Base-by-base conservation (phyloP, 2,329 filamentous ascomycete genomes). In the Pochonia chlamydosporia region DNA sequence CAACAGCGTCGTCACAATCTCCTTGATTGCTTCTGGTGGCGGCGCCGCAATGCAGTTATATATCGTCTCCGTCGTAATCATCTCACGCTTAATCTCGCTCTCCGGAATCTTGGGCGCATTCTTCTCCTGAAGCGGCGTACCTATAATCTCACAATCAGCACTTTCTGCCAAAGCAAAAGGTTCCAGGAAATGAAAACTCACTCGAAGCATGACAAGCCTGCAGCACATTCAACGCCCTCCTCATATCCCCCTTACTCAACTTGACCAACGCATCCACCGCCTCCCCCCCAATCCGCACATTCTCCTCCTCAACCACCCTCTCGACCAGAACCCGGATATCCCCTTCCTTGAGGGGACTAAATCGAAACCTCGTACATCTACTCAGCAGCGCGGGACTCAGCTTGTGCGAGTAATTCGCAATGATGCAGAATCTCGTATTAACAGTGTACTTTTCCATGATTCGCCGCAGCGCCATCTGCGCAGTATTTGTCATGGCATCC, bases 401-500 rank as follows among this genome's bases (percentile, higher is more conserved):
- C 68, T 99, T 99, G 73, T 99, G 93, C 25, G 93, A 93, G 68
- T 99, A 99, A 70, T 99, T 99, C 58, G 93, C 93, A 58, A 99
- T 97, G 63, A 99, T 89, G 71, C 92, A 97, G 71, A 99, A 99
- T 44, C 93, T 79, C 3, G 93, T 96, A 71, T 99, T 99, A 50
- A 88, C 88, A 1, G 93, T 99, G 72, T 99, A 99, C 71, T 96
- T 96, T 64, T 99, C 93, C 93, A 99, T 99, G 62, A 99, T 97
- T 41, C 93, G 78, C 52, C 93, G 81, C 47, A 99, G 74, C 0
- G 93, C 93, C 92, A 99, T 99, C 69, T 99, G 93, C 5, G 93
- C 93, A 1, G 92, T 95, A 46, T 89, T 87, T n/a, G 93, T 99
- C 93, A 99, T 99, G 46, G 93, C 93, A 65, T 99, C 93, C n/a